phyloP scores from a whole-genome alignment of 108 stramenopile species.

The Conticribra weissflogii region DNA sequence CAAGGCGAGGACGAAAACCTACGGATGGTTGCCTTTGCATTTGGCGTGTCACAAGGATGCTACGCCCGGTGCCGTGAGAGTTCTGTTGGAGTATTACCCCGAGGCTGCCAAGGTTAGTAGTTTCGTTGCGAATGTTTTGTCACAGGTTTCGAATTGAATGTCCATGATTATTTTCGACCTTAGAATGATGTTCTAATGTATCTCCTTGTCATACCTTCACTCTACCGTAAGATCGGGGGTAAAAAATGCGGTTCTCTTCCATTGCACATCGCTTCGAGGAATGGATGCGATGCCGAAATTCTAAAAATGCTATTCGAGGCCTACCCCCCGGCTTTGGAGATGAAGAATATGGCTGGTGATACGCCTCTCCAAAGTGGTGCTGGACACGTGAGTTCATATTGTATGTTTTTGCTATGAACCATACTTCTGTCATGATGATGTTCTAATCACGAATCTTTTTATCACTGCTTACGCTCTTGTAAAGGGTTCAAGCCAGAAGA shows the following conservation, averaged over 20 bases:
- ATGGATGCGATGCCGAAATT: constrained; percentile 43
- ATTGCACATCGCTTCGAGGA: constrained; percentile 42
- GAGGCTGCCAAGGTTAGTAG: constrained; percentile 27
- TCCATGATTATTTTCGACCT: no score
- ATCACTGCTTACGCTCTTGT: background rate
- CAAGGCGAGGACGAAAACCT: constrained; percentile 30
- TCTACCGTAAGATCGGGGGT: constrained; percentile 35
- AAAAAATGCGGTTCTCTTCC: constrained; percentile 51
- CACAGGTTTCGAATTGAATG: no score
- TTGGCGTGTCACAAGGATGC: constrained; percentile 51
- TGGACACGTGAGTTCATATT: constrained; percentile 29
- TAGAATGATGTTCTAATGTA: no score
- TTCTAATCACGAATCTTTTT: background rate
- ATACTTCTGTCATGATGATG: background rate
- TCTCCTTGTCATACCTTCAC: no score
- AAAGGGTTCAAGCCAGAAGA: constrained; percentile 20
- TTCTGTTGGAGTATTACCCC: constrained; percentile 41
- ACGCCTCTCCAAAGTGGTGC: constrained; percentile 28
- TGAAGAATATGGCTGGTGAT: constrained; percentile 43
- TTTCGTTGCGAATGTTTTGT: no score
- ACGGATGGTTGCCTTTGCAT: constrained; percentile 55
- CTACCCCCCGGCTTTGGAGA: constrained; percentile 52
- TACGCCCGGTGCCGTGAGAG: constrained; percentile 35
- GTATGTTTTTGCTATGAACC: background rate
- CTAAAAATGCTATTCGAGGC: constrained; percentile 63